A percentile compares a stretch with the other conserved stretches of the same genome.
These are phyloP conservation scores for Juglanconis sp. DNA, from an alignment of 2,329 filamentous ascomycete species.

Conservation along the genomic window DNA sequence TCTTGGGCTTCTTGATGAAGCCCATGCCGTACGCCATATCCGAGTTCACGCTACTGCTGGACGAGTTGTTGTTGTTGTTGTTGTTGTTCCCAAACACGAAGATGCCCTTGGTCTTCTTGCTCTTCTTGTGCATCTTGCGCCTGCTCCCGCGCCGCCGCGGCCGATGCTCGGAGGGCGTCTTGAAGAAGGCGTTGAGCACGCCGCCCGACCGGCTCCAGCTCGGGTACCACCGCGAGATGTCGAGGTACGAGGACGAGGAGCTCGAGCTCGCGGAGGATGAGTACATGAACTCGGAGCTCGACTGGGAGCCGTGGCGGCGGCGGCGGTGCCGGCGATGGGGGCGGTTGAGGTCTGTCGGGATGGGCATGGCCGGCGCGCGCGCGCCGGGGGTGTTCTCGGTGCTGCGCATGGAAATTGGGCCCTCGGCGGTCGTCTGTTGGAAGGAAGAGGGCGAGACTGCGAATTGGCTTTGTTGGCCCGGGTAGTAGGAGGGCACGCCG, in stretches of 20 bases:
- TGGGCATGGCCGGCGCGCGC: neutral
- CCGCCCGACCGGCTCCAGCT: conserved; percentile 47
- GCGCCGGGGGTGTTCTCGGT: conserved; percentile 5
- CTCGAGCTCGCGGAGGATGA: conserved; percentile 33
- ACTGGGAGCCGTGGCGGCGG: conserved; percentile 19
- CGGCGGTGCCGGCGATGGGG: conserved; percentile 5
- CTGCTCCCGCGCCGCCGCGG: conserved; percentile 37
- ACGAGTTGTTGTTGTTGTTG: conserved; percentile 44
- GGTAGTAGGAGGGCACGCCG: conserved; percentile 2
- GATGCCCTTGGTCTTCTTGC: conserved; percentile 47
- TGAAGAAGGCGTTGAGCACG: conserved; percentile 62
- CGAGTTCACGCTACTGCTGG: conserved; percentile 40
- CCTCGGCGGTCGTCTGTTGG: neutral
- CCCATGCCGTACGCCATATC: conserved; percentile 67
- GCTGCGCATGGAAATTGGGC: conserved; percentile 11
- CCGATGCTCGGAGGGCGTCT: conserved; percentile 54
- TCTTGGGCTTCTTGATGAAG: conserved; percentile 44
- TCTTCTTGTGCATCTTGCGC: conserved; percentile 37
- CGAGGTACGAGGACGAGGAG: conserved; percentile 52
- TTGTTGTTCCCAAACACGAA: conserved; percentile 57
- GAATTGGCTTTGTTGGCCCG: neutral
- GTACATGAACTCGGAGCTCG: conserved; percentile 41
- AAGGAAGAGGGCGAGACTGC: conserved; percentile 5
- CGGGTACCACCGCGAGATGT: conserved; percentile 59
- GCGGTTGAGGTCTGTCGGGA: conserved; percentile 5